A percentile compares a stretch with the other conserved stretches of the same genome.
Conservation (phyloP, 768 basidiomycete genomes). For the Agaricus blazei region DNA sequence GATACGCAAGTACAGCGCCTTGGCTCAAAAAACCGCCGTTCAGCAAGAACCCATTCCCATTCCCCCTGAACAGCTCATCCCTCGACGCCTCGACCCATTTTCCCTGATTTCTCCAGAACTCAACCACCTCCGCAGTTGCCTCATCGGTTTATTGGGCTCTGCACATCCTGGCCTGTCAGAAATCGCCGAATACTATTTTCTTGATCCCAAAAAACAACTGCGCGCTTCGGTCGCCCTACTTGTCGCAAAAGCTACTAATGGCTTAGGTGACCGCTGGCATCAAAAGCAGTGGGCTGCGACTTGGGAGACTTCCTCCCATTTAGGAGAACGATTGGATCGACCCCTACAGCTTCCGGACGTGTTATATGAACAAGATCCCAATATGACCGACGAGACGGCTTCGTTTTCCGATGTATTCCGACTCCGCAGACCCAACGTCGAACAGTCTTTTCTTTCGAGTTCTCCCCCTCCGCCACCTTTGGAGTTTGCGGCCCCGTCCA, state of each 20-base stretch:
- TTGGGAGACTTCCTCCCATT: conserved; percentile 49
- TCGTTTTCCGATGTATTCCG: conserved; percentile 61
- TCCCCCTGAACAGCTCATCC: conserved; percentile 17
- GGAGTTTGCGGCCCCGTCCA: conserved; percentile 1
- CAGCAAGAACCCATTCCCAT: conserved; percentile 24
- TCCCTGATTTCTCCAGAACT: conserved; percentile 71
- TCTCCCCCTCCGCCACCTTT: conserved; percentile 24
- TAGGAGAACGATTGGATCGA: conserved; percentile 60
- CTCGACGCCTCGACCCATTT: conserved; percentile 50
- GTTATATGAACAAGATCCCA: conserved; percentile 88
- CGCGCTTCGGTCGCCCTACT: conserved; percentile 87
- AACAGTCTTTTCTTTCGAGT: conserved; percentile 23
- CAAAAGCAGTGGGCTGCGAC: conserved; percentile 56
- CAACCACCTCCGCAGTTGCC: conserved; percentile 57
- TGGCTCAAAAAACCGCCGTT: conserved; percentile 34
- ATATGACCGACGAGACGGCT: conserved; percentile 71
- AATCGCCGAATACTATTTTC: conserved; percentile 90
- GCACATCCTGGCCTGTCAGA: conserved; percentile 85
- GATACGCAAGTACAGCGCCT: conserved; percentile 32
- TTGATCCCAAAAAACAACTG: conserved; percentile 84
- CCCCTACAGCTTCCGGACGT: conserved; percentile 78
- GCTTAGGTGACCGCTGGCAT: conserved; percentile 65
- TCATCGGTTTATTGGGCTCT: conserved; percentile 78
- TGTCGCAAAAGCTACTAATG: conserved; percentile 90
- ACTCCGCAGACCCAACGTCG: conserved; percentile 27